These are phyloP conservation scores for Pyracantha coccinea DNA, from an alignment of 331 rosid genomes.

Conservation along the genomic window DNA sequence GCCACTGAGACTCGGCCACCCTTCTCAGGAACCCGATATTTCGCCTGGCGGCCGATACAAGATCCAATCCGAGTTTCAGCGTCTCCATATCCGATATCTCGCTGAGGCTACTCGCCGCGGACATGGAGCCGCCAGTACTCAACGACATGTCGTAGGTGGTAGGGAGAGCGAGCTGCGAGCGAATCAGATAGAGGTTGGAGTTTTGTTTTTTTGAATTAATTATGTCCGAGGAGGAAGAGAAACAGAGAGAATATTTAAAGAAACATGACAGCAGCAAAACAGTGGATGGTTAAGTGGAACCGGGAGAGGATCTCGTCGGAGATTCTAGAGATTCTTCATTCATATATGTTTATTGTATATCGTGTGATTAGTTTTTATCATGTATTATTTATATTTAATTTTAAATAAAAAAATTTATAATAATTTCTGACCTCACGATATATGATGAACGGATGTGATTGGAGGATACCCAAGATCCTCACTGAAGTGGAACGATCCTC, in stretches of 20 bases:
- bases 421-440: too few species aligned
- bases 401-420: too few species aligned
- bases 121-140: constrained; percentile 17
- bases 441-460: too few species aligned
- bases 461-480: too few species aligned
- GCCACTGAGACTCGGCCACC: constrained; percentile 52
- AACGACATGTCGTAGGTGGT: constrained; percentile 31
- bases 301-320: too few species aligned
- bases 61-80: constrained; percentile 42
- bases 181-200: neutral
- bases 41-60: constrained; percentile 60
- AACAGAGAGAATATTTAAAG: neutral
- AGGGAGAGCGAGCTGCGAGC: neutral
- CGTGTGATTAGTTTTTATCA: too few species aligned
- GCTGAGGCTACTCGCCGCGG: constrained; percentile 37
- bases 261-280: neutral
- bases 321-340: too few species aligned
- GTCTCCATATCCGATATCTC: constrained; percentile 40
- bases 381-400: too few species aligned
- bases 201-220: neutral
- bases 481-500: too few species aligned
- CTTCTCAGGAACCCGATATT: constrained; percentile 43
- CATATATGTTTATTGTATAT: too few species aligned
- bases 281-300: neutral
- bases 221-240: neutral